A percentile compares a stretch with the other conserved stretches of the same genome.
Conservation (phyloP, 2,329 filamentous ascomycete species). For the Ascochyta rabiei region DNA sequence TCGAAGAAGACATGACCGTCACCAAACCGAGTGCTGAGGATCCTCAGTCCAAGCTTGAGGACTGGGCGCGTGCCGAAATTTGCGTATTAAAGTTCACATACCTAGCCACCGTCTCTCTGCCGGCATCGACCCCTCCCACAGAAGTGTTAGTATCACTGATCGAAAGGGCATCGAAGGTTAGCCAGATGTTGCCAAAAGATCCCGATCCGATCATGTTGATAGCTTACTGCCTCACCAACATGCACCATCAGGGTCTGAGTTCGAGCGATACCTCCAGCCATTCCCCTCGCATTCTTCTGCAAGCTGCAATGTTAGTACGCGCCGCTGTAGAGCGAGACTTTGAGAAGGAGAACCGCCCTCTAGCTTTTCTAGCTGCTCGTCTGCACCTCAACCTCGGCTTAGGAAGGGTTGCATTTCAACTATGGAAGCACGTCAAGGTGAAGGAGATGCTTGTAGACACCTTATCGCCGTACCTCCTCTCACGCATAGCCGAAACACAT, state of each 20-base stretch:
- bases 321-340: slow-evolving; percentile 31
- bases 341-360: slow-evolving; percentile 32
- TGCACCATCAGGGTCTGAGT: slow-evolving; percentile 23
- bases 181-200: slow-evolving; percentile 16
- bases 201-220: slow-evolving; percentile 29
- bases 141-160: slow-evolving; percentile 24
- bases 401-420: slow-evolving; percentile 36
- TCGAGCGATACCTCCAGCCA: slow-evolving; percentile 2
- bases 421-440: slow-evolving; percentile 33
- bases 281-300: slow-evolving; percentile 31
- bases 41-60: slow-evolving; percentile 5
- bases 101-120: slow-evolving; percentile 31
- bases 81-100: slow-evolving; percentile 38
- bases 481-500: slow-evolving; percentile 41
- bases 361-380: slow-evolving; percentile 42
- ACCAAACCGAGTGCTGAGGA: background rate
- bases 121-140: background rate
- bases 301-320: slow-evolving; percentile 37
- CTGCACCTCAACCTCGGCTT: slow-evolving; percentile 42
- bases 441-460: slow-evolving; percentile 47
- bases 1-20: slow-evolving; percentile 13
- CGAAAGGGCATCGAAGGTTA: slow-evolving; percentile 25
- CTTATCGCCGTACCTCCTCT: slow-evolving; percentile 37
- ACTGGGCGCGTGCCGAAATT: slow-evolving; percentile 26
- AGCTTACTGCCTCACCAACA: slow-evolving; percentile 29